Evolutionary conservation across 139 green algal genomes (phyloP), one percentile per base, ranked within the genome.

Genomic region (Dunaliella sp.): DNA sequence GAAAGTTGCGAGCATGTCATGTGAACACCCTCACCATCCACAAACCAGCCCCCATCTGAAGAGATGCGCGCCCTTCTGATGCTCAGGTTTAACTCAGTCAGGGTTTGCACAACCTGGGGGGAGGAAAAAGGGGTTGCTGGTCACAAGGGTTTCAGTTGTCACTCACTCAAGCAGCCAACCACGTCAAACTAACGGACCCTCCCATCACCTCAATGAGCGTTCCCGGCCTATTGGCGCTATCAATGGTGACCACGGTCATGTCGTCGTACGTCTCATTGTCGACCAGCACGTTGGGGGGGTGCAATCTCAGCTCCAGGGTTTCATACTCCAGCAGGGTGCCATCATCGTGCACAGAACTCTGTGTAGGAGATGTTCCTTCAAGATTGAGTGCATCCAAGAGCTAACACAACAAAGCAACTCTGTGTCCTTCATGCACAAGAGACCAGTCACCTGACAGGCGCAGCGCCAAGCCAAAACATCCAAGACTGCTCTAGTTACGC

Each of bases 1-100:
- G 37, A 26, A 26, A 77, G 57, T 36, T 12, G 74, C 21, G 12
- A 35, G 37, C 36, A 28, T n/a, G 34, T 1, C 16, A 1, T 3
- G 26, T 32, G 12, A 38, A 31, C 31, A 38, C 21, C 79, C 93
- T 77, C 86, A 97, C 94, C 97, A 86, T 99, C 97, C 1, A 99
- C 94, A 86, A 99, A 99, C 97, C 97, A 99, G 31, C 96, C 97
- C 16, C 97, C 95, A 82, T 99, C 97, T 1, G 90, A 96, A 1
- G 92, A 97, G 37, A 99, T 98, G 25, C 95, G 90, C 0, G 97
- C 95, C 16, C 90, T 92, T 32, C 88, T 91, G 31, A 99, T 95
- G 76, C 92, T 88, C 21, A 99, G 89, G 2, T 95, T 95, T 1
- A 99, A 87, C 90, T 98, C 97, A 2, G 96, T 98, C 1, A 99